These are phyloP conservation scores for cucumber (Cucumis sativus) DNA, from an alignment of 306 rosid species.

Conservation along the genomic window DNA sequence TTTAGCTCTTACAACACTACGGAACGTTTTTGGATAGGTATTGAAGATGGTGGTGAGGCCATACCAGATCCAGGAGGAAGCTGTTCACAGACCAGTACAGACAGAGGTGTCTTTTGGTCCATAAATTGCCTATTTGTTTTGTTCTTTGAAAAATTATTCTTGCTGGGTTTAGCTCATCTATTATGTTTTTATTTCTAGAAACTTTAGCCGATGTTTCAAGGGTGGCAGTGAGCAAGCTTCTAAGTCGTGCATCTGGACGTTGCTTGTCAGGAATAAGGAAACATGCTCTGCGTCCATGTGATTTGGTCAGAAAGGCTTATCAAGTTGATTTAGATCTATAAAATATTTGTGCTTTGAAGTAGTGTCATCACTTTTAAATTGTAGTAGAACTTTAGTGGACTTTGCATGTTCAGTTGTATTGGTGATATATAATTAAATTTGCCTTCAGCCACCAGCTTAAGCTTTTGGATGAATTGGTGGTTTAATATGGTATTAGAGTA, in stretches of 20 bases:
- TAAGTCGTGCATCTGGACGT: conserved; percentile 16
- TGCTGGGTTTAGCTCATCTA: not conserved
- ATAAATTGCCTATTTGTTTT: not conserved
- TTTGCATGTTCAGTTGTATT: not conserved
- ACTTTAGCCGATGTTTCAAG: conserved; percentile 23
- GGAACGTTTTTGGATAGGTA: not conserved
- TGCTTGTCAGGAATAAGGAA: conserved; percentile 14
- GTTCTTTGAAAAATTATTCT: not conserved
- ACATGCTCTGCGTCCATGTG: conserved; percentile 6
- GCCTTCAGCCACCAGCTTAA: too few species aligned
- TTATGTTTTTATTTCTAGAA: conserved; percentile 16
- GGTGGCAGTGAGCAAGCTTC: conserved; percentile 29
- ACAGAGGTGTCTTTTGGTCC: conserved; percentile 4
- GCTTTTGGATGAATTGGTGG: too few species aligned
- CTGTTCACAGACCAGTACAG: not conserved
- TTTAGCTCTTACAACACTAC: not conserved
- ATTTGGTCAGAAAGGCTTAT: conserved; percentile 20
- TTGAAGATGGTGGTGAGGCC: conserved; percentile 5
- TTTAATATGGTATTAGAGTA: too few species aligned
- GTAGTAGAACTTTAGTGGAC: not conserved
- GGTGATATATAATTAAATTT: too few species aligned
- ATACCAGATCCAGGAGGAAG: conserved; percentile 9
- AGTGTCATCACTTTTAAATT: not conserved
- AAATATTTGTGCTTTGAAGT: not conserved
- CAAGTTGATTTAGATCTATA: not conserved